phyloP scores from a whole-genome alignment of 306 rosid genomes.

The Vigna mungo region DNA sequence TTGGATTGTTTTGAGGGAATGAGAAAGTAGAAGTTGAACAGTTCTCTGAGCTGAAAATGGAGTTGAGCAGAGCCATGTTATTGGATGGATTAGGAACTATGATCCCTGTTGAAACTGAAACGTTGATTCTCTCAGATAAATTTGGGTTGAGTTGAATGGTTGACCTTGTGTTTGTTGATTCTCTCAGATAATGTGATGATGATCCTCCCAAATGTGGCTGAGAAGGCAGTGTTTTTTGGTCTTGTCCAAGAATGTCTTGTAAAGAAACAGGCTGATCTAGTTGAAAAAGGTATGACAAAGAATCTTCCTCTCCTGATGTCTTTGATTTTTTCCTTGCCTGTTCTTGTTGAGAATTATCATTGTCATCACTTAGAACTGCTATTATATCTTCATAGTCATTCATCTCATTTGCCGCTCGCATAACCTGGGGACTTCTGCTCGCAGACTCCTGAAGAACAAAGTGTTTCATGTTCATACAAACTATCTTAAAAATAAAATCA shows the following conservation, averaged over 20 bases:
- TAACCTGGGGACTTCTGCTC: not conserved
- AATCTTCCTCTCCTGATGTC: not conserved
- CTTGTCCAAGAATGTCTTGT: not conserved
- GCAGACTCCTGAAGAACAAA: not conserved
- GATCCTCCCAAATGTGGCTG: too few species aligned
- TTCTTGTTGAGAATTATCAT: not conserved
- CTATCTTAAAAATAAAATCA: not conserved
- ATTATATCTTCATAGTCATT: not conserved
- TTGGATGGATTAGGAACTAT: not conserved
- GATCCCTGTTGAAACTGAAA: not conserved
- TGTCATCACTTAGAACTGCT: not conserved
- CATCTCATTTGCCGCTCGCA: not conserved
- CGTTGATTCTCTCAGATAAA: not conserved
- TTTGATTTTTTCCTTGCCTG: not conserved
- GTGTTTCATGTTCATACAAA: not conserved
- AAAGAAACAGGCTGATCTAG: not conserved
- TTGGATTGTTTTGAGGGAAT: too few species aligned
- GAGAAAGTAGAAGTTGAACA: not conserved
- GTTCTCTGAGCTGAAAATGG: too few species aligned
- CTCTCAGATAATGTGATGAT: too few species aligned
- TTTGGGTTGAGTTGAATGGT: too few species aligned
- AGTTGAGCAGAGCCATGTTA: too few species aligned
- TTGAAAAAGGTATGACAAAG: not conserved
- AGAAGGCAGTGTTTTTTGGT: not conserved
- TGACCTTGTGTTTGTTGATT: not conserved